A percentile compares a stretch with the other conserved stretches of the same genome.
Conservation (phyloP, 2,329 filamentous ascomycete species). For the Teratosphaeria gauchensis region DNA sequence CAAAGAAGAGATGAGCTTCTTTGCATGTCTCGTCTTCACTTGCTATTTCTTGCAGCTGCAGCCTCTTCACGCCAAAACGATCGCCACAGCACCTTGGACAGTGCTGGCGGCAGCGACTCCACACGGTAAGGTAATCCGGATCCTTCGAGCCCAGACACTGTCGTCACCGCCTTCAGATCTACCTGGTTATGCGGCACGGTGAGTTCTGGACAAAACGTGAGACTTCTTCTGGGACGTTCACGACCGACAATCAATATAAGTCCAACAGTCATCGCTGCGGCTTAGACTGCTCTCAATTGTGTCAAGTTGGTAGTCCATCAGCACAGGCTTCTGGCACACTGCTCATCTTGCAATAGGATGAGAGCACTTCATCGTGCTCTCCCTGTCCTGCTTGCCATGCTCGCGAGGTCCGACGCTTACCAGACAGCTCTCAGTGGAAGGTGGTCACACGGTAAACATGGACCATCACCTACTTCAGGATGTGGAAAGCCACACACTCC, state of each 20-base stretch:
- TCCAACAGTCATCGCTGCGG: too few species aligned
- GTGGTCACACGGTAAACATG: neutral
- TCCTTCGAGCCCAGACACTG: too few species aligned
- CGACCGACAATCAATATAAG: too few species aligned
- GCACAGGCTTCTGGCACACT: neutral
- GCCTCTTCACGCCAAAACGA: neutral
- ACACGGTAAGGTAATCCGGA: too few species aligned
- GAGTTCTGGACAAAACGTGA: too few species aligned
- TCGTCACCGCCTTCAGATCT: too few species aligned
- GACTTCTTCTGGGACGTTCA: conserved; percentile 35
- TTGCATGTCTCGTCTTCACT: neutral
- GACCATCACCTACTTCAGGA: neutral
- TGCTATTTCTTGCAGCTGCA: neutral
- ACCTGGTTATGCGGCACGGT: too few species aligned
- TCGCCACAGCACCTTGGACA: neutral
- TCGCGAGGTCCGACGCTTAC: neutral
- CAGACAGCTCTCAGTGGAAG: neutral
- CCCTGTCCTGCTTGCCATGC: neutral
- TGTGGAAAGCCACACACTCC: conserved; percentile 1
- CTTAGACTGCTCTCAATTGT: too few species aligned
- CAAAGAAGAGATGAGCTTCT: neutral
- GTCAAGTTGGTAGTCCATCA: neutral
- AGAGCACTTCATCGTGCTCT: neutral
- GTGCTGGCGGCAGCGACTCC: neutral
- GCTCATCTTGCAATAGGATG: neutral